A percentile compares a stretch with the other conserved stretches of the same genome.
Evolutionary conservation across 2,329 filamentous ascomycete species (phyloP).

Genomic region (Aspergillus clavatus): DNA sequence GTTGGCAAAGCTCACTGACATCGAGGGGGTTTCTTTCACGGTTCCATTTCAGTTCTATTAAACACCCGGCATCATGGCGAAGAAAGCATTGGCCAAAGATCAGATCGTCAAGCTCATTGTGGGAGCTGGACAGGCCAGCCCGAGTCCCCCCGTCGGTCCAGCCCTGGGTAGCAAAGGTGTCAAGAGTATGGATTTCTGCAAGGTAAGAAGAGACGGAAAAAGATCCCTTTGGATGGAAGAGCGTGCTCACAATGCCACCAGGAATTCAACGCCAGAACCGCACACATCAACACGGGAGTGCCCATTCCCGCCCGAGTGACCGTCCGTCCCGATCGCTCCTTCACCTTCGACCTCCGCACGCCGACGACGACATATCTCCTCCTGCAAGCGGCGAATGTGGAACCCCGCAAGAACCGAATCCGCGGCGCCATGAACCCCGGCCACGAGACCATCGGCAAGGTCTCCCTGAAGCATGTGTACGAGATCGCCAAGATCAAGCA

Average conservation of each 20-base stretch:
- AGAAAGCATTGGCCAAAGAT: constrained; percentile 52
- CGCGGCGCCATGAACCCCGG: constrained; percentile 70
- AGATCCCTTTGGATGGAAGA: too few relatives aligned
- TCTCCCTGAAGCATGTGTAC: constrained; percentile 92
- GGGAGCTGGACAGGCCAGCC: constrained; percentile 88
- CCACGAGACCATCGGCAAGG: constrained; percentile 71
- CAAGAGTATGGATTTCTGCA: constrained; percentile 99
- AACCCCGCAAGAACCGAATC: constrained; percentile 66
- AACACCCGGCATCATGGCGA: constrained; percentile 43
- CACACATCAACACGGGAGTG: constrained; percentile 74
- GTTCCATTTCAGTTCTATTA: background rate
- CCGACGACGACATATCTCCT: constrained; percentile 91
- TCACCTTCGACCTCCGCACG: constrained; percentile 88
- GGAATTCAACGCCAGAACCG: constrained; percentile 96
- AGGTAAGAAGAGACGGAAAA: too few relatives aligned
- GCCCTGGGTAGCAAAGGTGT: constrained; percentile 96
- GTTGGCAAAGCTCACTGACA: too few relatives aligned
- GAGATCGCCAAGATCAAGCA: constrained; percentile 98
- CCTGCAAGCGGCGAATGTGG: constrained; percentile 73
- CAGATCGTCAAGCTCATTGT: constrained; percentile 96
- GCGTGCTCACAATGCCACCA: too few relatives aligned
- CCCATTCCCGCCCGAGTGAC: constrained; percentile 87
- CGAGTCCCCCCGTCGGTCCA: constrained; percentile 92
- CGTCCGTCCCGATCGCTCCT: constrained; percentile 87
- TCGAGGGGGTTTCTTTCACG: constrained; percentile 1